Evolutionary conservation across 73 alveolate species (phyloP).

Genomic region (Paramecium pentaurelia): DNA sequence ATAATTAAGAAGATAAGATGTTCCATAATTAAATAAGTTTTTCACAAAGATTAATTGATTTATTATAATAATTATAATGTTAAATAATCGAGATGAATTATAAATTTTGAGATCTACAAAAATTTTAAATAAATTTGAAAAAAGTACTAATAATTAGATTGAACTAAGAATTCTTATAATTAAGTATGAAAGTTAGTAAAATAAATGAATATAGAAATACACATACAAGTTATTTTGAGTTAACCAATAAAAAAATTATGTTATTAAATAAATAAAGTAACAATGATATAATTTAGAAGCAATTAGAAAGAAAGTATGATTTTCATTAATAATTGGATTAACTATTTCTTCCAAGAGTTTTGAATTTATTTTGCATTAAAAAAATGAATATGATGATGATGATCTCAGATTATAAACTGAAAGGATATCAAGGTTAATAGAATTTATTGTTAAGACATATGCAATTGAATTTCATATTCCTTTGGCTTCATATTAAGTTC

Average conservation of each 20-base stretch:
- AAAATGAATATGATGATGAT: slow-evolving; percentile 35
- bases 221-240: slow-evolving; percentile 1
- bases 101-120: background rate
- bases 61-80: background rate
- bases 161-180: background rate
- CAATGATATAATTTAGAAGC: background rate
- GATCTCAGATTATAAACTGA: slow-evolving; percentile 10
- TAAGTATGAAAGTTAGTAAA: slow-evolving; percentile 8
- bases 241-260: slow-evolving; percentile 19
- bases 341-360: background rate
- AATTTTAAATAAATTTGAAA: background rate
- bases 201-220: slow-evolving; percentile 26
- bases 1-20: background rate
- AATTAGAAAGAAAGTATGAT: background rate
- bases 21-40: slow-evolving; percentile 18
- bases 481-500: slow-evolving; percentile 5
- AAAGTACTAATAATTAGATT: background rate
- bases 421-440: background rate
- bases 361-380: slow-evolving; percentile 9
- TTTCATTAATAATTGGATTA: background rate
- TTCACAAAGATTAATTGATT: slow-evolving; percentile 22
- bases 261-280: background rate
- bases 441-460: background rate
- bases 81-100: background rate
- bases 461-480: background rate